Conservation (phyloP, 345 rosid genomes). For the Bretschneidera sinensis region DNA sequence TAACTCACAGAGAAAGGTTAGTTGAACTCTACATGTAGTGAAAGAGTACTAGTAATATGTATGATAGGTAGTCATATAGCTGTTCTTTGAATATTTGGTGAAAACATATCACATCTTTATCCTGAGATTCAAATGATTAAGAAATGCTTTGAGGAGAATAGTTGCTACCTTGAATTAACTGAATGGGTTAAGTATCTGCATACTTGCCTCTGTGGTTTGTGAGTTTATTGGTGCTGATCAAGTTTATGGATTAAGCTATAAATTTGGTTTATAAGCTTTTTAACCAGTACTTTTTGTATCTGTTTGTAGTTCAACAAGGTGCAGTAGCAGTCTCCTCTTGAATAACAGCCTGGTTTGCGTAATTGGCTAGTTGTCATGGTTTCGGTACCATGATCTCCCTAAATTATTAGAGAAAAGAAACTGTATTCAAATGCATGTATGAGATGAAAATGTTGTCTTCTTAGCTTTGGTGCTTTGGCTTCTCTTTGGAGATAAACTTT, state of each 20-base stretch:
- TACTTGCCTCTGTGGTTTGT: too few species aligned
- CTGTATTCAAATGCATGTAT: background rate
- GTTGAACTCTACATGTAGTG: too few species aligned
- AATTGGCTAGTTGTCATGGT: conserved; percentile 23
- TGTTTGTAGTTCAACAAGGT: conserved; percentile 18
- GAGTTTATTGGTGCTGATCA: background rate
- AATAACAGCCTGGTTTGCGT: conserved; percentile 9
- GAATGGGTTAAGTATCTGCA: too few species aligned
- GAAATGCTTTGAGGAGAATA: too few species aligned
- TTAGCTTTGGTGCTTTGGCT: background rate
- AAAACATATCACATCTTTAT: too few species aligned
- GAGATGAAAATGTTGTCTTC: background rate
- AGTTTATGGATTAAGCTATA: background rate
- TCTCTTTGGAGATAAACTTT: background rate
- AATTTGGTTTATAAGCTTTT: background rate
- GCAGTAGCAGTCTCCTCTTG: background rate
- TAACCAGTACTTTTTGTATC: background rate
- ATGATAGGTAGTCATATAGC: too few species aligned
- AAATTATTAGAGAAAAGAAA: background rate
- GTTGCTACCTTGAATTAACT: background rate
- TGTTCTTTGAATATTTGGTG: too few species aligned
- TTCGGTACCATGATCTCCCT: conserved; percentile 26
- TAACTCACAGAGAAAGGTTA: too few species aligned
- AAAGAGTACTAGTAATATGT: too few species aligned
- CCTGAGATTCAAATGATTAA: too few species aligned